Evolutionary conservation across 2,329 filamentous ascomycete species (phyloP).

Genomic region (Penicillium hordei): DNA sequence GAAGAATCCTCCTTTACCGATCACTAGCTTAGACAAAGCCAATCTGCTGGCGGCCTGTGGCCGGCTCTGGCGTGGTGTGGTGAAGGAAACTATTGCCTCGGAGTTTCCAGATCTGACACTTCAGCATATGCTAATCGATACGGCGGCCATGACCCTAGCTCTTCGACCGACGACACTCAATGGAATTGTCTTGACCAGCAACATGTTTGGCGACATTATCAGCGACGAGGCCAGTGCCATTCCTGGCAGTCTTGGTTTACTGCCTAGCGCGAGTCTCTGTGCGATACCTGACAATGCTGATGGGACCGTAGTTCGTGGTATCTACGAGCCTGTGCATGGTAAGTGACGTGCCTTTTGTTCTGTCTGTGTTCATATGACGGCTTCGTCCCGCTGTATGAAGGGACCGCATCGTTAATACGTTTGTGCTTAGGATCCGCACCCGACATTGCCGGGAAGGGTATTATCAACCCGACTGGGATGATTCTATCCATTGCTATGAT

Average conservation of each 20-base stretch:
- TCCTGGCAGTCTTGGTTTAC: slow-evolving; percentile 75
- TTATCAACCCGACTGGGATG: slow-evolving; percentile 81
- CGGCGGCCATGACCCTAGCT: slow-evolving; percentile 82
- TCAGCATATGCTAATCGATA: slow-evolving; percentile 80
- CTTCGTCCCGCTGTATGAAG: too few species aligned
- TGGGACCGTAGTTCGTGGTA: slow-evolving; percentile 59
- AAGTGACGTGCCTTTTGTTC: too few species aligned
- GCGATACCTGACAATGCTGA: slow-evolving; percentile 57
- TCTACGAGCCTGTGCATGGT: slow-evolving; percentile 89
- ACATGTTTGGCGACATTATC: slow-evolving; percentile 84
- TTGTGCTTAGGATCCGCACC: slow-evolving; percentile 60
- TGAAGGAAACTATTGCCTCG: slow-evolving; percentile 68
- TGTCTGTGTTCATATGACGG: too few species aligned
- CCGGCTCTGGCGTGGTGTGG: slow-evolving; percentile 51
- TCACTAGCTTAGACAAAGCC: slow-evolving; percentile 54
- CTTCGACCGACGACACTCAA: slow-evolving; percentile 79
- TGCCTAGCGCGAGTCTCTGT: slow-evolving; percentile 75
- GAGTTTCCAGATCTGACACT: slow-evolving; percentile 78
- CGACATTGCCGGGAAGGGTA: slow-evolving; percentile 79
- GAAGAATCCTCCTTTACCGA: slow-evolving; percentile 51
- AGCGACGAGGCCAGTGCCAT: slow-evolving; percentile 84
- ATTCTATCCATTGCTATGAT: slow-evolving; percentile 87
- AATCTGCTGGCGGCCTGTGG: slow-evolving; percentile 53
- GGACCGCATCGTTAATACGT: too few species aligned
- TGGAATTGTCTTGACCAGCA: slow-evolving; percentile 78